phyloP scores from a whole-genome alignment of 768 basidiomycete genomes.

The Boletus rubropictus region DNA sequence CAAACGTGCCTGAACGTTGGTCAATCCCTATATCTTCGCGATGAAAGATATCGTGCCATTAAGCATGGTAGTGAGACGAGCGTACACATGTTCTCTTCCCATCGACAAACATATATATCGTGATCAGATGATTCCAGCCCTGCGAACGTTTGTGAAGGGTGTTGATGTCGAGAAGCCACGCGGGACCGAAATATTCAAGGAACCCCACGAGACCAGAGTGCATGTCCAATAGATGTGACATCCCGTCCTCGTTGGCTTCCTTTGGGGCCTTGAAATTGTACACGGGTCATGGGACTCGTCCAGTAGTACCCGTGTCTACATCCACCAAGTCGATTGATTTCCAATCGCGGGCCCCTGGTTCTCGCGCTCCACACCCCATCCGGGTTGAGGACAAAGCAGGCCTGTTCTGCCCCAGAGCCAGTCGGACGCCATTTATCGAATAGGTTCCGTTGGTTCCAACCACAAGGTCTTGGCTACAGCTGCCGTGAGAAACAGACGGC shows the following conservation, averaged over 20 bases:
- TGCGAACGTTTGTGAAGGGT: background rate
- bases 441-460: background rate
- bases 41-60: background rate
- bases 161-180: background rate
- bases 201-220: background rate
- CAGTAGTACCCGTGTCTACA: background rate
- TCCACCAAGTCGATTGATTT: background rate
- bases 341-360: background rate
- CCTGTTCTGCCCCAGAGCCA: conserved; percentile 6
- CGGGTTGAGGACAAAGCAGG: conserved; percentile 32
- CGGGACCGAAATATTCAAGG: conserved; percentile 4
- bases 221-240: background rate
- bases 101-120: too few relatives aligned
- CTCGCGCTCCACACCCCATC: conserved; percentile 9
- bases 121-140: background rate
- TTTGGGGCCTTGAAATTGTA: background rate
- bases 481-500: conserved; percentile 21
- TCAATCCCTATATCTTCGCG: background rate
- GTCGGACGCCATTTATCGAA: background rate
- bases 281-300: conserved; percentile 2
- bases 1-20: background rate
- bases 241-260: background rate
- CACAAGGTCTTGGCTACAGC: background rate
- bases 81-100: background rate
- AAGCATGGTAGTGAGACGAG: background rate